phyloP scores from a whole-genome alignment of 495 filamentous ascomycete genomes.

The Acidomyces sp. region DNA sequence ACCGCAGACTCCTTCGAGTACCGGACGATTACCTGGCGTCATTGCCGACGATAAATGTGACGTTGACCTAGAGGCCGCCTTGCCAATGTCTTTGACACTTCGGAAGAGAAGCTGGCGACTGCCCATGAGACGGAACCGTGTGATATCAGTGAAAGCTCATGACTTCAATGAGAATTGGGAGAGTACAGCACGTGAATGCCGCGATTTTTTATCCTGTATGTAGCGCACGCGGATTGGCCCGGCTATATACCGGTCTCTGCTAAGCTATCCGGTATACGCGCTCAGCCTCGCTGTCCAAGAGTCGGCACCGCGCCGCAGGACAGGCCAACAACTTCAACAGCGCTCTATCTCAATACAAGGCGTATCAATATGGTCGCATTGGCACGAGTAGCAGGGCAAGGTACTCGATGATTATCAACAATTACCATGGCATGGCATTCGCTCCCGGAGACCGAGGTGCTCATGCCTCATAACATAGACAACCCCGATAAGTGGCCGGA shows the following conservation, averaged over 20 bases:
- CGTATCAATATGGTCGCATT: no score
- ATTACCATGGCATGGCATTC: constrained; percentile 6
- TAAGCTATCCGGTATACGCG: no score
- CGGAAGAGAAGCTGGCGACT: constrained; percentile 3
- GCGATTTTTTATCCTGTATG: no score
- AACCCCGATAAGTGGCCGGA: constrained; percentile 50
- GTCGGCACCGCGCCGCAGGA: no score
- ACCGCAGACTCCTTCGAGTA: constrained; percentile 22
- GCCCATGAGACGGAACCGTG: constrained; percentile 6
- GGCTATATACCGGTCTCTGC: no score
- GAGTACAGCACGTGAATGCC: no score
- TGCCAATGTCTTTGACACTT: constrained; percentile 1
- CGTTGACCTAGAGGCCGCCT: neutral
- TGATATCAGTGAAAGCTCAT: neutral
- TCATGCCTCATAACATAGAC: constrained; percentile 37
- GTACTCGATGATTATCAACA: no score
- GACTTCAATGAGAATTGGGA: neutral
- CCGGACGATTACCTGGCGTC: neutral
- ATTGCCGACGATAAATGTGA: neutral
- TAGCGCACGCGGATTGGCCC: no score
- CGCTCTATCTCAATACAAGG: no score
- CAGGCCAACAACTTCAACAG: no score
- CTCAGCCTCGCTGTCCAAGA: no score
- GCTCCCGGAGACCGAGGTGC: constrained; percentile 40
- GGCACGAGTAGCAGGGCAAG: no score